phyloP scores from a whole-genome alignment of 345 rosid genomes.

The Cardamine chenopodiifolia region DNA sequence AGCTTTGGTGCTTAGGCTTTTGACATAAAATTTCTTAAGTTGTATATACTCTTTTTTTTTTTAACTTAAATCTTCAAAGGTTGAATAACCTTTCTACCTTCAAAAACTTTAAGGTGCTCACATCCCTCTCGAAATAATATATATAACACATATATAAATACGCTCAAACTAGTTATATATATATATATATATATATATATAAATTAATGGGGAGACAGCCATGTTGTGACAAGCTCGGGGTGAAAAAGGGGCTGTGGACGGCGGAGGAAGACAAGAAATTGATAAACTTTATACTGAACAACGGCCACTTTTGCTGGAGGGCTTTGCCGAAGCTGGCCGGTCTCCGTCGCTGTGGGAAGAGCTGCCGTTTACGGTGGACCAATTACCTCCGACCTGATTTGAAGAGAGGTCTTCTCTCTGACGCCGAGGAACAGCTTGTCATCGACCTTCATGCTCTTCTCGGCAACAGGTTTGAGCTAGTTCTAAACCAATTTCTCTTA shows the following conservation, averaged over 20 bases:
- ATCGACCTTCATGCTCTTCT: constrained; percentile 69
- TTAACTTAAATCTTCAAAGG: constrained; percentile 10
- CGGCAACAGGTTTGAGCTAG: constrained; percentile 55
- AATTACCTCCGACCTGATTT: constrained; percentile 75
- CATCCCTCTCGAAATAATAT: background rate
- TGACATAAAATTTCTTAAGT: constrained; percentile 18
- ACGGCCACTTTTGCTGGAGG: constrained; percentile 73
- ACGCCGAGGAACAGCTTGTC: constrained; percentile 59
- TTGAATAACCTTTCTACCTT: background rate
- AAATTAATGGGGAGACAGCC: constrained; percentile 48
- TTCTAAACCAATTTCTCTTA: background rate
- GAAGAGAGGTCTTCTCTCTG: constrained; percentile 65
- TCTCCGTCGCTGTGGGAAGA: constrained; percentile 73
- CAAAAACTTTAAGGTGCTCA: background rate
- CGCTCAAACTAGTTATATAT: background rate
- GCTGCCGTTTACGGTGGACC: constrained; percentile 78
- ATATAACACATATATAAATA: background rate
- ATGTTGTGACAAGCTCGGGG: constrained; percentile 64
- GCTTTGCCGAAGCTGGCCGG: constrained; percentile 72
- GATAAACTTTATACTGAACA: constrained; percentile 54
- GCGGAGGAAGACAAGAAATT: constrained; percentile 68
- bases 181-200: too few species aligned
- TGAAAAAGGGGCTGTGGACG: constrained; percentile 76
- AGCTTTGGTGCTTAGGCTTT: constrained; percentile 12
- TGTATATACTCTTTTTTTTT: background rate